Percentiles rank a stretch among this genome's conserved stretches.
These are phyloP conservation scores for Podaxis sp. DNA, from an alignment of 768 basidiomycete genomes.

Conservation along the genomic window DNA sequence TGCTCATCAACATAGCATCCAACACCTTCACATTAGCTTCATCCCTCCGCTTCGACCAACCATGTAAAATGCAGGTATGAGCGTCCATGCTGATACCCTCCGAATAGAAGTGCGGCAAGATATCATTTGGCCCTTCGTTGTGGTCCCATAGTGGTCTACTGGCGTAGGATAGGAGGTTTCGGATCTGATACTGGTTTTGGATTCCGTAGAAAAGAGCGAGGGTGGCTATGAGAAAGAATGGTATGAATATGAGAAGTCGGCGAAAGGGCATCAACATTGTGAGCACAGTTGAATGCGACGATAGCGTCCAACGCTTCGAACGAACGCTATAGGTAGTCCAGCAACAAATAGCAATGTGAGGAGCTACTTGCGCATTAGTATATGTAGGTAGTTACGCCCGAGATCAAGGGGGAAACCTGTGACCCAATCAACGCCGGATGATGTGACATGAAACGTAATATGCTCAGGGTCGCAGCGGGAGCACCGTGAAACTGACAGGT, in stretches of 20 bases:
- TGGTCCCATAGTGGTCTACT: constrained; percentile 61
- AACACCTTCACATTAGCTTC: constrained; percentile 39
- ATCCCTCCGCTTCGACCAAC: constrained; percentile 43
- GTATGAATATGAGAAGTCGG: constrained; percentile 28
- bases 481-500: background rate
- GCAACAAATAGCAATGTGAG: constrained; percentile 14
- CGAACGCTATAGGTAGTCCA: constrained; percentile 9
- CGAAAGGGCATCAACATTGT: constrained; percentile 24
- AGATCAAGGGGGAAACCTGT: background rate
- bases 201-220: constrained; percentile 32
- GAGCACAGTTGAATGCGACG: background rate
- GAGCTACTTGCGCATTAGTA: constrained; percentile 5
- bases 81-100: constrained; percentile 45
- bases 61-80: constrained; percentile 50
- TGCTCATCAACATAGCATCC: constrained; percentile 62
- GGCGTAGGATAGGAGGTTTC: constrained; percentile 51
- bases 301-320: background rate
- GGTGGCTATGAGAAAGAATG: constrained; percentile 31
- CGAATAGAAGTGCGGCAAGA: constrained; percentile 56
- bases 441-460: background rate
- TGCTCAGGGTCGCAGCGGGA: no score
- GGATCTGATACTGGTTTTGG: constrained; percentile 48
- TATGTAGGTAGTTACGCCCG: background rate
- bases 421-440: background rate
- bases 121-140: constrained; percentile 42